Conservation (phyloP, 1,139 yeast species). For the Blastobotrys ciferrii region DNA sequence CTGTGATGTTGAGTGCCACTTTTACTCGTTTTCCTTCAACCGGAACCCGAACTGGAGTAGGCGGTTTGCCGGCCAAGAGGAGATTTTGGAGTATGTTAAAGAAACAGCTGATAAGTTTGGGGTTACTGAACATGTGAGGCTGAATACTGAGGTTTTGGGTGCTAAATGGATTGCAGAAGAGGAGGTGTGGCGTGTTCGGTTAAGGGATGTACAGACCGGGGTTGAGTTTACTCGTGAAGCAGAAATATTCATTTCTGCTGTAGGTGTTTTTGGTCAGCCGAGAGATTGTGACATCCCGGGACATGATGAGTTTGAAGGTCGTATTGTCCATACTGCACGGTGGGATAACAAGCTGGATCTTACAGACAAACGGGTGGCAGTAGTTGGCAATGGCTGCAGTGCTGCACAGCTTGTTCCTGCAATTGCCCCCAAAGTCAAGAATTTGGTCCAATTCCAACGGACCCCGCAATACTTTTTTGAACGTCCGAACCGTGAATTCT, state of each 20-base stretch:
- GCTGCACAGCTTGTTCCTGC: constrained; percentile 44
- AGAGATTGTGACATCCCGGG: constrained; percentile 20
- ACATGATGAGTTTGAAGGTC: constrained; percentile 43
- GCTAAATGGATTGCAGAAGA: constrained; percentile 25
- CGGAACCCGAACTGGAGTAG: constrained; percentile 31
- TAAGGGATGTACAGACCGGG: constrained; percentile 10
- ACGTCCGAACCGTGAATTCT: constrained; percentile 13
- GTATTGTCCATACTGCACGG: constrained; percentile 48
- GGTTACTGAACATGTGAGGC: constrained; percentile 21
- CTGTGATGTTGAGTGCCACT: constrained; percentile 31
- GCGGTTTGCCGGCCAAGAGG: constrained; percentile 28
- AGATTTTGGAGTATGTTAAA: constrained; percentile 27
- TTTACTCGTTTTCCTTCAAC: constrained; percentile 30
- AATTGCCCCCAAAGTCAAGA: constrained; percentile 21
- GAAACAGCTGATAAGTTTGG: constrained; percentile 27
- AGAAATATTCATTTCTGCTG: constrained; percentile 17
- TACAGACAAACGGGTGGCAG: constrained; percentile 40
- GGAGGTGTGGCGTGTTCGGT: constrained; percentile 9
- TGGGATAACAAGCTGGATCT: constrained; percentile 40
- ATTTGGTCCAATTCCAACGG: constrained; percentile 27
- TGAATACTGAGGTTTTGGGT: constrained; percentile 22
- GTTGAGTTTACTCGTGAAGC: constrained; percentile 16
- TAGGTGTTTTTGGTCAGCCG: constrained; percentile 20
- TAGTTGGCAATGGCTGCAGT: constrained; percentile 47
- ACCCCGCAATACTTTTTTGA: constrained; percentile 25